These are phyloP conservation scores for Colletotrichum tabaci DNA, from an alignment of 2,329 filamentous ascomycete species.

Conservation along the genomic window DNA sequence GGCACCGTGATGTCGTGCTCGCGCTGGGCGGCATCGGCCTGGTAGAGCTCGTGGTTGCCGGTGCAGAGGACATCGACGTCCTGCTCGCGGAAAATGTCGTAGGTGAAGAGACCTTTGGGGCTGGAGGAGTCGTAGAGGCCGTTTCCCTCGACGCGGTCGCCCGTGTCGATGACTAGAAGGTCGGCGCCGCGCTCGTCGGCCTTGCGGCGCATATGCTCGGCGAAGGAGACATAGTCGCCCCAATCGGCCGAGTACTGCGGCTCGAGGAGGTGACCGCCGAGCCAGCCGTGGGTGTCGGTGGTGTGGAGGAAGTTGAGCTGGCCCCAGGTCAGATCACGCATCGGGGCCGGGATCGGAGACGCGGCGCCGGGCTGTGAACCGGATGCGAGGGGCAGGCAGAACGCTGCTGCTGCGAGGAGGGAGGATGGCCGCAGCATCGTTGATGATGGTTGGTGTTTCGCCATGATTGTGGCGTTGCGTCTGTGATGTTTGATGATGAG, in stretches of 20 bases:
- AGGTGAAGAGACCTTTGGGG: conserved; percentile 90
- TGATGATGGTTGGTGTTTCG: conserved; percentile 14
- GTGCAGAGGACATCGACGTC: conserved; percentile 86
- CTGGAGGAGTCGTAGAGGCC: conserved; percentile 92
- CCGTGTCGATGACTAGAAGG: conserved; percentile 93
- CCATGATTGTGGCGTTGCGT: conserved; percentile 9
- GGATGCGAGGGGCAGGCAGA: conserved; percentile 55
- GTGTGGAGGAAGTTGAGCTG: conserved; percentile 98
- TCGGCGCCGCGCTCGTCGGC: conserved; percentile 86
- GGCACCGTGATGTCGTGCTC: conserved; percentile 88
- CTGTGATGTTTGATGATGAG: neutral
- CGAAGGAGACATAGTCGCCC: conserved; percentile 97
- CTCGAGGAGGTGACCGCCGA: conserved; percentile 93
- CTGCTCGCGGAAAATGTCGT: conserved; percentile 88
- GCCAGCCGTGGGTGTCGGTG: conserved; percentile 96
- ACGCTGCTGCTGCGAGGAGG: conserved; percentile 40
- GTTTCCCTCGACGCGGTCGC: conserved; percentile 94
- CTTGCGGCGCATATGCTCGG: conserved; percentile 82
- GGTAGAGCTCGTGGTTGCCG: conserved; percentile 97
- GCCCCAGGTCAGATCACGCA: conserved; percentile 91
- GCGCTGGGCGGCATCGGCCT: conserved; percentile 80
- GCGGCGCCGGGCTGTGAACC: conserved; percentile 84
- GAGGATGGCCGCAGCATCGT: conserved; percentile 22
- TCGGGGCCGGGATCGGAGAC: conserved; percentile 82
- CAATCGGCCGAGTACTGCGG: conserved; percentile 95